Conservation (phyloP, 2,329 filamentous ascomycete species). For the Emmonsia crescens region DNA sequence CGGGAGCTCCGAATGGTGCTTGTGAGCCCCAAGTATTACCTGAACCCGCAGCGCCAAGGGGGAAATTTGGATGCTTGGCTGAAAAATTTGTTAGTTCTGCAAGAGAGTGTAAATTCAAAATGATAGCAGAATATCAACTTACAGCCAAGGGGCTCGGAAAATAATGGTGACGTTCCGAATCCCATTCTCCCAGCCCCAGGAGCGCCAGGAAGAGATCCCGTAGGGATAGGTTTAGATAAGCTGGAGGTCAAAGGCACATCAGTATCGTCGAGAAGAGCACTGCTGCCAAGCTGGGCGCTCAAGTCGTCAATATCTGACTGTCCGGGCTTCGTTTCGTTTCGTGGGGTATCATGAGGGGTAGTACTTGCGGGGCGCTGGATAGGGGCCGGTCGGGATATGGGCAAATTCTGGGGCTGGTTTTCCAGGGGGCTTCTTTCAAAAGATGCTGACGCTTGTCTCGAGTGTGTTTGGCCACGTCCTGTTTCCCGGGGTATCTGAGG, state of each 20-base stretch:
- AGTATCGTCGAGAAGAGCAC: conserved; percentile 67
- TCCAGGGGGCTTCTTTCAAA: conserved; percentile 51
- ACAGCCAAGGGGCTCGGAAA: conserved; percentile 34
- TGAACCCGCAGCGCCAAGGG: conserved; percentile 20
- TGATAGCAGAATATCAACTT: conserved; percentile 15
- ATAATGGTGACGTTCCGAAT: conserved; percentile 32
- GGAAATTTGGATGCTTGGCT: conserved; percentile 27
- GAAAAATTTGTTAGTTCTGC: conserved; percentile 4
- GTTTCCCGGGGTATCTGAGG: conserved; percentile 21
- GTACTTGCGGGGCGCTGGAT: conserved; percentile 79
- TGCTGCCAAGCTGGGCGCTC: conserved; percentile 76
- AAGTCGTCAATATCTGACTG: conserved; percentile 58
- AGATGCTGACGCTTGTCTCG: conserved; percentile 62
- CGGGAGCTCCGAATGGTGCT: conserved; percentile 28
- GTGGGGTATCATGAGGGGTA: conserved; percentile 40
- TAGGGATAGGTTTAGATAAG: conserved; percentile 32
- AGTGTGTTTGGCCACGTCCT: conserved; percentile 48
- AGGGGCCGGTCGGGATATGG: conserved; percentile 71
- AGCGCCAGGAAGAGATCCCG: conserved; percentile 36
- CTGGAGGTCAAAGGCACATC: conserved; percentile 53
- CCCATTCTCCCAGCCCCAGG: conserved; percentile 32
- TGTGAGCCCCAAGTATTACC: conserved; percentile 27
- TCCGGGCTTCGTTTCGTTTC: conserved; percentile 29
- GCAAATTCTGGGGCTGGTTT: conserved; percentile 49
- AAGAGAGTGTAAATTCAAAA: not conserved